These are phyloP conservation scores for Alternaria dauci DNA, from an alignment of 2,329 filamentous ascomycete species.

Conservation along the genomic window DNA sequence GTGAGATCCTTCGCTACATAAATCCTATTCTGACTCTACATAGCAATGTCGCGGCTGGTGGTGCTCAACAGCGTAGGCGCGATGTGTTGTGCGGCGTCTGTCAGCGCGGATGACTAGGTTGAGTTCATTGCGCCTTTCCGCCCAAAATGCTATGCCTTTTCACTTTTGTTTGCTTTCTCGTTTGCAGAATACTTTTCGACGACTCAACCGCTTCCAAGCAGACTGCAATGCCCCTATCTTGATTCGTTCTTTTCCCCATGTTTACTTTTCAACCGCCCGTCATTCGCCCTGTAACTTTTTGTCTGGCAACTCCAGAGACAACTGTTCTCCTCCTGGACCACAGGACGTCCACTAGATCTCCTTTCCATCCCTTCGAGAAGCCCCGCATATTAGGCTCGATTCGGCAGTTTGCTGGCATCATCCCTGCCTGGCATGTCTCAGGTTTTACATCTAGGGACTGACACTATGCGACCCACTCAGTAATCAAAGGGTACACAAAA, in stretches of 20 bases:
- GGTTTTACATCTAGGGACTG: slow-evolving; percentile 22
- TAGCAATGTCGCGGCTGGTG: slow-evolving; percentile 4
- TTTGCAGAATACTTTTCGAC: slow-evolving; percentile 11
- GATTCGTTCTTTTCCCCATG: neutral
- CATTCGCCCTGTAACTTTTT: neutral
- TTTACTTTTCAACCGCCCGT: slow-evolving; percentile 4
- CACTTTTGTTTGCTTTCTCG: slow-evolving; percentile 16
- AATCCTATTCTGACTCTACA: neutral
- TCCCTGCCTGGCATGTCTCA: slow-evolving; percentile 32
- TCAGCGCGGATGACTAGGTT: slow-evolving; percentile 15
- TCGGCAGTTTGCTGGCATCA: slow-evolving; percentile 28
- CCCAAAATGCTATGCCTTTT: slow-evolving; percentile 26
- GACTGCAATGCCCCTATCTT: slow-evolving; percentile 13
- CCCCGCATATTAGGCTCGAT: slow-evolving; percentile 22
- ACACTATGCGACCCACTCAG: slow-evolving; percentile 25
- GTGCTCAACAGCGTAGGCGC: slow-evolving; percentile 14
- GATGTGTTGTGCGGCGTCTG: slow-evolving; percentile 8
- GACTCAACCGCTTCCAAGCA: slow-evolving; percentile 13
- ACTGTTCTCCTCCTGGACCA: slow-evolving; percentile 1
- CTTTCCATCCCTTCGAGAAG: slow-evolving; percentile 23
- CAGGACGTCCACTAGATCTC: slow-evolving; percentile 6
- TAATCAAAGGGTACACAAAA: slow-evolving; percentile 31
- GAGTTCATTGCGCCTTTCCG: slow-evolving; percentile 17
- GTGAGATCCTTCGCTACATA: neutral
- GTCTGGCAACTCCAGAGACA: slow-evolving; percentile 7